These are phyloP conservation scores for Chondrus crispus DNA, from an alignment of 23 red algal genomes.

Conservation along the genomic window DNA sequence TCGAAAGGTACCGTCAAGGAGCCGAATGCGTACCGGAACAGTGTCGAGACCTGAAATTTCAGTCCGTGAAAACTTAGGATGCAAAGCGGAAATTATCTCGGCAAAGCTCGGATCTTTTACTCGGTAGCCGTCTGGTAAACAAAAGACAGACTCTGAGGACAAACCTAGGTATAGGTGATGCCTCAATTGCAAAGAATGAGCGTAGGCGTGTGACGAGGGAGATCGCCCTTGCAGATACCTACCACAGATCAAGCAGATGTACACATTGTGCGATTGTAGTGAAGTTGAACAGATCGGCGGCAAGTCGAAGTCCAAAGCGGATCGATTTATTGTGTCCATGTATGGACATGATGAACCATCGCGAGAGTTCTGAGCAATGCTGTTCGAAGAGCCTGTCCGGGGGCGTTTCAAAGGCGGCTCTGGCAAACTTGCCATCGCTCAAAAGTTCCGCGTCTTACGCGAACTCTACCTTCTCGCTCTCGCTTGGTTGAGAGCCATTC, in stretches of 20 bases:
- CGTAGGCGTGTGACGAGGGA: conserved; percentile 65
- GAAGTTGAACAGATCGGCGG: conserved; percentile 51
- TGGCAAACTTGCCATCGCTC: no score
- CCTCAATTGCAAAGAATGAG: conserved; percentile 44
- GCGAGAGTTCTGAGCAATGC: no score
- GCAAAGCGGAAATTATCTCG: conserved; percentile 23
- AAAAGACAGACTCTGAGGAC: conserved; percentile 31
- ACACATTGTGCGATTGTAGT: conserved; percentile 71
- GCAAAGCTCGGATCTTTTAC: conserved; percentile 29
- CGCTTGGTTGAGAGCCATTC: no score
- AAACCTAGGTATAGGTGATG: conserved; percentile 77
- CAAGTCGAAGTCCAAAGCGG: conserved; percentile 62
- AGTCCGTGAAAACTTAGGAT: background rate
- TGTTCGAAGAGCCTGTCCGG: background rate
- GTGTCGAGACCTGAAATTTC: conserved; percentile 1
- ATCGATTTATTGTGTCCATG: conserved; percentile 25
- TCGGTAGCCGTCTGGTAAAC: conserved; percentile 57
- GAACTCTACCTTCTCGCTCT: no score
- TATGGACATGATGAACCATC: conserved; percentile 13
- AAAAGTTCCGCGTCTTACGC: no score
- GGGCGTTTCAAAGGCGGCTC: background rate
- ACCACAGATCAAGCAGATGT: conserved; percentile 78
- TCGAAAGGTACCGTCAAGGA: background rate
- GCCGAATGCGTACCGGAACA: background rate
- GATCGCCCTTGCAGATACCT: conserved; percentile 68